A percentile compares a stretch with the other conserved stretches of the same genome.
These are phyloP conservation scores for Gossypium trilobum DNA, from an alignment of 441 rosid species.

Conservation along the genomic window DNA sequence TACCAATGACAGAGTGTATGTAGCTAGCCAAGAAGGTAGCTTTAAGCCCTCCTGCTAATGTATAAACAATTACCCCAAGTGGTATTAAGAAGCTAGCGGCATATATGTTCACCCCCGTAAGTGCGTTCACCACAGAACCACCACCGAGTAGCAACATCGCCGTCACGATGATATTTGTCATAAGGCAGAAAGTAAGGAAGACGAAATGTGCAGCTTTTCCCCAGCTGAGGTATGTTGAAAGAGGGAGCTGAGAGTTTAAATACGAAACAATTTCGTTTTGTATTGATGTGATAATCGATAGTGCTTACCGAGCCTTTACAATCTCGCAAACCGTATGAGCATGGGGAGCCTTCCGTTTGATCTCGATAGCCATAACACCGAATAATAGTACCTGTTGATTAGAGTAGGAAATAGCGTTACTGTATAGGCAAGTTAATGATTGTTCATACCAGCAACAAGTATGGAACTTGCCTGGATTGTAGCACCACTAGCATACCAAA, in stretches of 20 bases:
- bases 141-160: conserved; percentile 92
- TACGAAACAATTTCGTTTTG: background rate
- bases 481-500: conserved; percentile 98
- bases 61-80: conserved; percentile 76
- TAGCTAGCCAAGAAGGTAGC: conserved; percentile 93
- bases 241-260: background rate
- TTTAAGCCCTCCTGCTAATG: conserved; percentile 84
- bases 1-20: conserved; percentile 84
- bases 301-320: conserved; percentile 68
- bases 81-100: conserved; percentile 91
- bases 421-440: background rate
- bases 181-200: conserved; percentile 68
- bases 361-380: conserved; percentile 91
- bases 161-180: conserved; percentile 69
- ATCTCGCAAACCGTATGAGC: conserved; percentile 93
- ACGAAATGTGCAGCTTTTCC: conserved; percentile 74
- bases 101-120: conserved; percentile 73
- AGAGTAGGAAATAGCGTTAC: background rate
- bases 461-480: conserved; percentile 53
- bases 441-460: background rate
- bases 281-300: background rate
- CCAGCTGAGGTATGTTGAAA: conserved; percentile 47
- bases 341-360: conserved; percentile 85
- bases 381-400: conserved; percentile 58
- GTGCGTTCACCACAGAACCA: conserved; percentile 91